Percentiles rank a stretch among this genome's conserved stretches.
These are phyloP conservation scores for Colletotrichum limetticola DNA, from an alignment of 2,329 filamentous ascomycete genomes.

Conservation along the genomic window DNA sequence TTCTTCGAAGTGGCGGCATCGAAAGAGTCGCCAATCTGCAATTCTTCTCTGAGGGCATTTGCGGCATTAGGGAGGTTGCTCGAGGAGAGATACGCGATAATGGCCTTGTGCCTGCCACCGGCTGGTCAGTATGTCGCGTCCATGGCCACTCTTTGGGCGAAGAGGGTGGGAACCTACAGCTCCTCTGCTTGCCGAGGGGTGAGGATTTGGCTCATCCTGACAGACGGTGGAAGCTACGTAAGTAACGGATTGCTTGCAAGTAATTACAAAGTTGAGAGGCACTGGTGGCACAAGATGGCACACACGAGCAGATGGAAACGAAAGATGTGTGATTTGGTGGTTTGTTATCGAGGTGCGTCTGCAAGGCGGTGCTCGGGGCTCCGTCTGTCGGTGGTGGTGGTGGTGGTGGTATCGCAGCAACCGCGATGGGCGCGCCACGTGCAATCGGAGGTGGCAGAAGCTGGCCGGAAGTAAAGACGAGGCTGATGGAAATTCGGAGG, in stretches of 20 bases:
- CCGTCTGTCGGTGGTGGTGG: slow-evolving; percentile 11
- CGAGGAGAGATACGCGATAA: slow-evolving; percentile 87
- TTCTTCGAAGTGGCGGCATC: slow-evolving; percentile 89
- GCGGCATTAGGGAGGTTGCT: slow-evolving; percentile 78
- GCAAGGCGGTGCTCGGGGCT: slow-evolving; percentile 18
- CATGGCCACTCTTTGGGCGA: not conserved
- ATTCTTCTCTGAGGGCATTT: slow-evolving; percentile 78
- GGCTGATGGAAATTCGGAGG: slow-evolving; percentile 15
- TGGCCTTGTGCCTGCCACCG: slow-evolving; percentile 82
- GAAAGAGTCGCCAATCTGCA: slow-evolving; percentile 76
- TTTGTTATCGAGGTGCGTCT: not conserved
- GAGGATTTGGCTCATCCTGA: slow-evolving; percentile 77
- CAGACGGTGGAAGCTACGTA: not conserved
- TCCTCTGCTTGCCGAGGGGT: slow-evolving; percentile 87
- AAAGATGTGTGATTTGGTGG: not conserved
- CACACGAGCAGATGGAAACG: not conserved
- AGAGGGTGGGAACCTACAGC: slow-evolving; percentile 67
- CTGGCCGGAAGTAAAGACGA: slow-evolving; percentile 13
- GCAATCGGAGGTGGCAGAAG: not conserved
- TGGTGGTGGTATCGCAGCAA: slow-evolving; percentile 17
- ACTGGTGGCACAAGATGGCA: not conserved
- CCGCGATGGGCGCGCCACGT: slow-evolving; percentile 21
- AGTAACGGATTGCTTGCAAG: not conserved
- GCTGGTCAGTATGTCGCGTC: slow-evolving; percentile 29
- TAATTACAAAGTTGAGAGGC: not conserved